A percentile compares a stretch with the other conserved stretches of the same genome.
These are phyloP conservation scores for Cercophora newfieldiana DNA, from an alignment of 495 filamentous ascomycete species.

Conservation along the genomic window DNA sequence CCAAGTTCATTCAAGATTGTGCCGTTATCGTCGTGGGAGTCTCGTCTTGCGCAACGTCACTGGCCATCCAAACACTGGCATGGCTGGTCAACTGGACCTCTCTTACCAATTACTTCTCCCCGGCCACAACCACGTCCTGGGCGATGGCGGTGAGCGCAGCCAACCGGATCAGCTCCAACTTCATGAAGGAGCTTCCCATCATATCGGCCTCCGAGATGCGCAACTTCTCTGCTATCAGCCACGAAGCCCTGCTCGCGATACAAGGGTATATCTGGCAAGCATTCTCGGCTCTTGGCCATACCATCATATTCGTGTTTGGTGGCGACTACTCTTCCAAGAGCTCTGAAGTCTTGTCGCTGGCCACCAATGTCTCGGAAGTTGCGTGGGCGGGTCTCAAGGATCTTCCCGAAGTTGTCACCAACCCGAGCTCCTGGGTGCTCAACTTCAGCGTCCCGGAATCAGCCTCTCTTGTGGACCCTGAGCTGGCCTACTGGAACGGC, in stretches of 20 bases:
- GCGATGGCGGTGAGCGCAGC: conserved; percentile 27
- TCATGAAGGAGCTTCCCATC: conserved; percentile 40
- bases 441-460: conserved; percentile 47
- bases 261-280: conserved; percentile 36
- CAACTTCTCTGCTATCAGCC: conserved; percentile 51
- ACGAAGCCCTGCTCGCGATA: conserved; percentile 43
- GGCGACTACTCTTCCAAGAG: conserved; percentile 36
- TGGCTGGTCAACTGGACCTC: conserved; percentile 24
- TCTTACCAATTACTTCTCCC: conserved; percentile 15
- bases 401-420: conserved; percentile 21
- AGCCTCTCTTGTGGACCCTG: conserved; percentile 51
- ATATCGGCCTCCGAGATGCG: conserved; percentile 45
- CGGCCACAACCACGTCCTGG: conserved; percentile 20
- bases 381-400: conserved; percentile 20
- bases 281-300: conserved; percentile 25
- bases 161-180: conserved; percentile 40
- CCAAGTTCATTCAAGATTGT: conserved; percentile 63
- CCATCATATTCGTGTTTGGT: conserved; percentile 33
- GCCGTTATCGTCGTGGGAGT: conserved; percentile 41
- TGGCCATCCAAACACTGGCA: conserved; percentile 15
- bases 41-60: conserved; percentile 24
- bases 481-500: conserved; percentile 72
- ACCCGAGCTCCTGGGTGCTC: conserved; percentile 50
- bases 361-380: conserved; percentile 7
- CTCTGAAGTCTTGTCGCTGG: conserved; percentile 12